Conservation (phyloP, 306 rosid genomes). For the Corylus americana region DNA sequence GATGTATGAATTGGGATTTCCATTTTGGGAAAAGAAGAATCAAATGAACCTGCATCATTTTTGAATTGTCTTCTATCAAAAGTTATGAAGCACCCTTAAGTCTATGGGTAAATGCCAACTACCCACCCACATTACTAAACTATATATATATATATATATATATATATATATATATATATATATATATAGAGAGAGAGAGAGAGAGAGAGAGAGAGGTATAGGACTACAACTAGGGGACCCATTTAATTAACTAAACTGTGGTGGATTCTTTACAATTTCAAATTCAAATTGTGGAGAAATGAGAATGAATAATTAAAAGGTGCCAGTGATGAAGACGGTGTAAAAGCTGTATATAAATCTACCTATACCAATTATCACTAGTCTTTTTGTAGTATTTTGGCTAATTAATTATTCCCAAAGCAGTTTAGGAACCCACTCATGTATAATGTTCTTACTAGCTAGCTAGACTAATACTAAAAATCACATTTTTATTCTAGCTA, state of each 20-base stretch:
- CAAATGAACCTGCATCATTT: not conserved
- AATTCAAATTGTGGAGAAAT: slow-evolving; percentile 39
- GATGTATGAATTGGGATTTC: not conserved
- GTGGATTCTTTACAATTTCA: slow-evolving; percentile 7
- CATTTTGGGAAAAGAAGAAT: not conserved
- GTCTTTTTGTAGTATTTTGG: not conserved
- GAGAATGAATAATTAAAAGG: slow-evolving; percentile 11
- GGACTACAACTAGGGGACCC: slow-evolving; percentile 33
- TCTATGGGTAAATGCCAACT: not conserved
- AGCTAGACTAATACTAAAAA: too few relatives aligned
- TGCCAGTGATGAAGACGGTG: not conserved
- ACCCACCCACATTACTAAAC: slow-evolving; percentile 4
- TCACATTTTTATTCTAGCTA: too few relatives aligned
- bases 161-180: not conserved
- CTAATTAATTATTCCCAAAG: not conserved
- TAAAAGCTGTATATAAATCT: not conserved
- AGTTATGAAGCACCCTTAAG: not conserved
- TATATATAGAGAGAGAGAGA: too few relatives aligned
- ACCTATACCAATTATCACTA: too few relatives aligned
- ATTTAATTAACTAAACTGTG: slow-evolving; percentile 2
- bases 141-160: not conserved
- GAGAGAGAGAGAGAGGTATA: too few relatives aligned
- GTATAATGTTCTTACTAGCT: too few relatives aligned
- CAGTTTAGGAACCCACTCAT: too few relatives aligned
- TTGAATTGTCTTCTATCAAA: not conserved